These are phyloP conservation scores for Halenospora varia DNA, from an alignment of 495 filamentous ascomycete species.

Conservation along the genomic window DNA sequence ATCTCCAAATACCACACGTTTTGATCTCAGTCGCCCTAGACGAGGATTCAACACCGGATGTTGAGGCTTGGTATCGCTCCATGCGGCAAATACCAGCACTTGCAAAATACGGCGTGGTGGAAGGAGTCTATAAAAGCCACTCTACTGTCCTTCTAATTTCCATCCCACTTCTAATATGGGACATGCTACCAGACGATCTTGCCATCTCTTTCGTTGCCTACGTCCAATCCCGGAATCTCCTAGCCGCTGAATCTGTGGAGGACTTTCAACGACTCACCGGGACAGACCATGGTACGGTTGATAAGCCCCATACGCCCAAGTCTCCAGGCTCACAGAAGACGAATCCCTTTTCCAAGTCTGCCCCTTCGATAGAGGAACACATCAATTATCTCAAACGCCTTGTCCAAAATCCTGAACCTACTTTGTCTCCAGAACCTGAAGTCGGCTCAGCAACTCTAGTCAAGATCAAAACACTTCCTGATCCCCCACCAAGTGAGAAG, in stretches of 20 bases:
- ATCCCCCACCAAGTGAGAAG: not conserved
- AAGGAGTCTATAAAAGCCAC: slow-evolving; percentile 50
- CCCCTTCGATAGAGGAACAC: not conserved
- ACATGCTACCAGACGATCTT: not conserved
- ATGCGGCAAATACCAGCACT: slow-evolving; percentile 41
- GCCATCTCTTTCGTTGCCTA: not conserved
- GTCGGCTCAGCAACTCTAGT: not conserved
- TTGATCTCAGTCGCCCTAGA: slow-evolving; percentile 50
- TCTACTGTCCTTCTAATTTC: slow-evolving; percentile 45
- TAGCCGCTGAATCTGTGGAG: not conserved
- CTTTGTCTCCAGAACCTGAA: not conserved
- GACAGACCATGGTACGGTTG: no score
- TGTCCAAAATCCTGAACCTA: not conserved
- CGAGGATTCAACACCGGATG: slow-evolving; percentile 41
- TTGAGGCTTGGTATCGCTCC: slow-evolving; percentile 46
- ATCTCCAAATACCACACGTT: slow-evolving; percentile 43
- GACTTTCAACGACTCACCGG: not conserved
- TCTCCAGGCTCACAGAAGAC: no score
- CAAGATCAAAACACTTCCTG: not conserved
- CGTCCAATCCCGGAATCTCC: slow-evolving; percentile 1
- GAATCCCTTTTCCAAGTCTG: not conserved
- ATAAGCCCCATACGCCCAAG: no score
- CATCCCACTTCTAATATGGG: slow-evolving; percentile 28
- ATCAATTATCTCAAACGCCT: not conserved
- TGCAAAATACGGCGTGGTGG: slow-evolving; percentile 46